phyloP scores from a whole-genome alignment of 2,329 filamentous ascomycete genomes.

The Amauroascus verrucosus region DNA sequence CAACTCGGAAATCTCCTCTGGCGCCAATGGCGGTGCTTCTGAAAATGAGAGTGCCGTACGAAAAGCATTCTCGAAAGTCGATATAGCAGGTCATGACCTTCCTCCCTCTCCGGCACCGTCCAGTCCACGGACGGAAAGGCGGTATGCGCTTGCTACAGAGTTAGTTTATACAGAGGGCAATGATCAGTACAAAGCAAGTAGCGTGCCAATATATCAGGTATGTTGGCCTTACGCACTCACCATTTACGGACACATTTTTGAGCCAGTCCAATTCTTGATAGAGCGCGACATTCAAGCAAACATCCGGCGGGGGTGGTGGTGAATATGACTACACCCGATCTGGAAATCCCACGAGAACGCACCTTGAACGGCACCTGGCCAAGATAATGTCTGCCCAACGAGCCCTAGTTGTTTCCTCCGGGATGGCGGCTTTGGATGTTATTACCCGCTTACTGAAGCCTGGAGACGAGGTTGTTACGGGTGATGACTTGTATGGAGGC shows the following conservation, averaged over 20 bases:
- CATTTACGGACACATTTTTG: neutral
- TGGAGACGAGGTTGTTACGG: conserved; percentile 93
- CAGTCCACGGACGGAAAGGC: conserved; percentile 71
- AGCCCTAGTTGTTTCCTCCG: conserved; percentile 84
- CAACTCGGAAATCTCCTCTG: conserved; percentile 5
- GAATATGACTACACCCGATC: conserved; percentile 99
- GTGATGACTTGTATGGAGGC: conserved; percentile 92
- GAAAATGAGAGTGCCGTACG: conserved; percentile 11
- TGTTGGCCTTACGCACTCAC: conserved; percentile 7
- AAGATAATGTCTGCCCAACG: conserved; percentile 97
- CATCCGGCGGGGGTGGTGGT: conserved; percentile 63
- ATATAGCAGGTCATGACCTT: conserved; percentile 72
- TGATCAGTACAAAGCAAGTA: conserved; percentile 95
- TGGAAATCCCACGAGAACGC: conserved; percentile 90
- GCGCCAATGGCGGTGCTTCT: conserved; percentile 1
- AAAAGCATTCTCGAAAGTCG: conserved; percentile 52
- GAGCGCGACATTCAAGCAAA: conserved; percentile 96
- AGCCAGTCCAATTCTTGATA: conserved; percentile 23
- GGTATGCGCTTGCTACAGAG: conserved; percentile 91
- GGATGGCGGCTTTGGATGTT: conserved; percentile 95
- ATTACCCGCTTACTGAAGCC: conserved; percentile 83
- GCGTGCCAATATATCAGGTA: conserved; percentile 89
- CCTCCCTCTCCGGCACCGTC: conserved; percentile 90
- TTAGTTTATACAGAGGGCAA: conserved; percentile 91
- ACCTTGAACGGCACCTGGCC: conserved; percentile 89